Percentiles rank a stretch among this genome's conserved stretches.
These are phyloP conservation scores for Cyamopsis tetragonoloba DNA, from an alignment of 306 rosid species.

Conservation along the genomic window DNA sequence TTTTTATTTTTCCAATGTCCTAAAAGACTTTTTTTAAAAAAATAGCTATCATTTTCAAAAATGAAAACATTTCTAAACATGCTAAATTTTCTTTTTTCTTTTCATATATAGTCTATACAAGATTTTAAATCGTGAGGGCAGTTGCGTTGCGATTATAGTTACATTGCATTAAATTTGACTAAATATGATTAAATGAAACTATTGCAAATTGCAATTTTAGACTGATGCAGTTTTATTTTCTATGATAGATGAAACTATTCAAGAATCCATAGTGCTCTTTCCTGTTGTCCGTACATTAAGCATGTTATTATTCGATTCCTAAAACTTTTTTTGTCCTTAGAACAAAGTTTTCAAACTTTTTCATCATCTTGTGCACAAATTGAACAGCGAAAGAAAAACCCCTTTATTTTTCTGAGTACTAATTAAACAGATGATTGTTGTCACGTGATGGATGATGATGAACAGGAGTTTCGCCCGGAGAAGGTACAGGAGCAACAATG, in stretches of 20 bases:
- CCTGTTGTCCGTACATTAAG: background rate
- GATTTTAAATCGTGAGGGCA: too few relatives aligned
- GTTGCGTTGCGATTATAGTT: too few relatives aligned
- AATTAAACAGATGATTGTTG: conserved; percentile 15
- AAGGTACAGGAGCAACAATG: conserved; percentile 97
- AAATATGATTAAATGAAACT: too few relatives aligned
- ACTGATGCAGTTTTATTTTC: background rate
- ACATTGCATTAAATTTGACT: too few relatives aligned
- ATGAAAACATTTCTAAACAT: too few relatives aligned
- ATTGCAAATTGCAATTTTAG: background rate
- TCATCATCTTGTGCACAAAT: background rate
- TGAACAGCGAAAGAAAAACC: background rate
- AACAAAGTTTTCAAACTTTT: background rate
- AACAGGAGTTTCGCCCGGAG: conserved; percentile 91
- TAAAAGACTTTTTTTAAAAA: too few relatives aligned
- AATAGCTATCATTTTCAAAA: too few relatives aligned
- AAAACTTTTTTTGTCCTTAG: background rate
- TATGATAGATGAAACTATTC: background rate
- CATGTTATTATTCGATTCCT: background rate
- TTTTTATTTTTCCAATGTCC: too few relatives aligned
- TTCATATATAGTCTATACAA: background rate
- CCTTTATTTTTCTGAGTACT: background rate
- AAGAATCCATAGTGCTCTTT: background rate
- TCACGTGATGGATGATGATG: conserved; percentile 6
- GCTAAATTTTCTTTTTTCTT: background rate